Conservation (phyloP, 208 protist species). For the Leishmania arabica region DNA sequence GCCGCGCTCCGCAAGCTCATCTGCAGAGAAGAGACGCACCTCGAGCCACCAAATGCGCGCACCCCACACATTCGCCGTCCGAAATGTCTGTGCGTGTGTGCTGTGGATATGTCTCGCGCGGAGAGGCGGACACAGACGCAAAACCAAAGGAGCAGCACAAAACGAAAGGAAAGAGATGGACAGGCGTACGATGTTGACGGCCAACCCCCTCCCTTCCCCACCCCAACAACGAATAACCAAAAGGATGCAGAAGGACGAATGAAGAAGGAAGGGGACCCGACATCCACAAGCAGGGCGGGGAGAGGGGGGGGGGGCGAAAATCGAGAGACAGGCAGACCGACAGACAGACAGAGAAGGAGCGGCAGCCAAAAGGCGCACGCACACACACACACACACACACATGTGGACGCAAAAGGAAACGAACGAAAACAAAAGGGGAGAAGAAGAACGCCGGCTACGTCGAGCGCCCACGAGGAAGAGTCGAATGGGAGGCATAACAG, state of each 20-base stretch:
- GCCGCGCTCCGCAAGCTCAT: neutral
- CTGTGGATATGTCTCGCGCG: neutral
- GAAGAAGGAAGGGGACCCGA: slow-evolving; percentile 7
- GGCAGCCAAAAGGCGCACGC: too few species aligned
- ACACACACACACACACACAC: neutral
- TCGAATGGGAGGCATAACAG: too few species aligned
- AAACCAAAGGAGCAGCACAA: neutral
- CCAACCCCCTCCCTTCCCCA: neutral
- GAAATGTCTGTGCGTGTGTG: neutral
- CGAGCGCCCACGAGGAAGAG: too few species aligned
- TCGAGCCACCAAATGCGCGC: neutral
- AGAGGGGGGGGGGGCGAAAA: neutral
- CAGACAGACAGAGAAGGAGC: neutral
- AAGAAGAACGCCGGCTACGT: slow-evolving; percentile 14
- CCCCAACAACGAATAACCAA: neutral
- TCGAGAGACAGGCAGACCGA: too few species aligned
- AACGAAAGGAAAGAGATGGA: neutral
- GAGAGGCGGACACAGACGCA: neutral
- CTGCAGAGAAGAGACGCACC: neutral
- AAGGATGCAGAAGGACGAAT: neutral
- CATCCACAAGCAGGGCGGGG: neutral
- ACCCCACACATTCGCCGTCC: neutral
- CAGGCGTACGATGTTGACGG: too few species aligned
- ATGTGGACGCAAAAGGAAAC: neutral
- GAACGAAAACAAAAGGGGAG: slow-evolving; percentile 11